A percentile compares a stretch with the other conserved stretches of the same genome.
Conservation (phyloP, 805 yeast species). For the Wickerhamiella azyma region DNA sequence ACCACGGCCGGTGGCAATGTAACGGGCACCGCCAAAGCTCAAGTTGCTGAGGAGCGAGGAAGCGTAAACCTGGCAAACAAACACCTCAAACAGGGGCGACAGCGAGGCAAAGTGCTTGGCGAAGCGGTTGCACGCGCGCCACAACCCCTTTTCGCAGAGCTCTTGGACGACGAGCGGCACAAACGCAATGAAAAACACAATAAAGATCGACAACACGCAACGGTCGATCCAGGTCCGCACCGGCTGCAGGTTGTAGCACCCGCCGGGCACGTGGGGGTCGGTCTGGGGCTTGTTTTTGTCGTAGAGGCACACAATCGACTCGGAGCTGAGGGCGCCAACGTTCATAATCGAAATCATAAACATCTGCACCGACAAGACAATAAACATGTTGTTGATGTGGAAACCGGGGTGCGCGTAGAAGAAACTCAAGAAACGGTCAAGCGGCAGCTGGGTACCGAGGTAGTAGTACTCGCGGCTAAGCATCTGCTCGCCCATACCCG, state of each 20-base stretch:
- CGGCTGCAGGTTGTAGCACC: slow-evolving; percentile 76
- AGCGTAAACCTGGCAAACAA: slow-evolving; percentile 88
- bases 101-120: slow-evolving; percentile 64
- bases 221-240: slow-evolving; percentile 83
- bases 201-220: slow-evolving; percentile 78
- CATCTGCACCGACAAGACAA: slow-evolving; percentile 72
- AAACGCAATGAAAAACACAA: slow-evolving; percentile 85
- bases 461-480: slow-evolving; percentile 84
- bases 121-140: slow-evolving; percentile 60
- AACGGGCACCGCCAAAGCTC: slow-evolving; percentile 82
- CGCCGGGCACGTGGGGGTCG: slow-evolving; percentile 59
- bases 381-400: slow-evolving; percentile 81
- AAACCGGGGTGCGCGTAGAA: slow-evolving; percentile 97
- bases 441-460: slow-evolving; percentile 76
- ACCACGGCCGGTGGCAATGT: slow-evolving; percentile 87
- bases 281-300: slow-evolving; percentile 56
- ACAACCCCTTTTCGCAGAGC: slow-evolving; percentile 67
- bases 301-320: slow-evolving; percentile 54
- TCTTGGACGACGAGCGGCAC: slow-evolving; percentile 82
- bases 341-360: slow-evolving; percentile 71
- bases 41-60: slow-evolving; percentile 61
- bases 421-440: slow-evolving; percentile 81
- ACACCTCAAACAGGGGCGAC: slow-evolving; percentile 87
- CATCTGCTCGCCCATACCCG: slow-evolving; percentile 97
- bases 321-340: slow-evolving; percentile 65